A percentile compares a stretch with the other conserved stretches of the same genome.
Conservation (phyloP, 164 flowering plant species). For the Vitis cinerea region DNA sequence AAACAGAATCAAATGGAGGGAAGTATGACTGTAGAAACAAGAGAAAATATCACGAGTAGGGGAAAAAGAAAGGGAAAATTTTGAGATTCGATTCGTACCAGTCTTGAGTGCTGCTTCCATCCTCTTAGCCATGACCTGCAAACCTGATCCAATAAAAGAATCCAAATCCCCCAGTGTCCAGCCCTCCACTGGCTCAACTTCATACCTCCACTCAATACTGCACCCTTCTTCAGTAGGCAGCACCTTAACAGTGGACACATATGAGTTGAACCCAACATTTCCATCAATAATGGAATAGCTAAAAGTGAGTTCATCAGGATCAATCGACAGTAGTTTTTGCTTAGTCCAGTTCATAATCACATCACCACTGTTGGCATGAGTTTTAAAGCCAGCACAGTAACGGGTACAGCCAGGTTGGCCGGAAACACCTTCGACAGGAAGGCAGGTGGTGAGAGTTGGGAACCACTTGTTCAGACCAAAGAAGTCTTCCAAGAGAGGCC, state of each 20-base stretch:
- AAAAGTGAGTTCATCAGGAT: constrained; percentile 17
- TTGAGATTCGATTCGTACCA: no score
- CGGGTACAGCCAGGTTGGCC: constrained; percentile 38
- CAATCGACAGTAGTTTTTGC: constrained; percentile 32
- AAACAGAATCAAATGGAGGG: no score
- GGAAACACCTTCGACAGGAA: constrained; percentile 25
- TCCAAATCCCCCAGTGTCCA: constrained; percentile 35
- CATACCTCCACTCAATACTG: constrained; percentile 40
- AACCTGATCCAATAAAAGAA: constrained; percentile 20
- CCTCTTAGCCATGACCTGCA: constrained; percentile 39
- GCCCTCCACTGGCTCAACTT: constrained; percentile 39
- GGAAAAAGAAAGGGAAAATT: not conserved
- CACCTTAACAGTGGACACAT: constrained; percentile 29
- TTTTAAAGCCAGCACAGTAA: constrained; percentile 27
- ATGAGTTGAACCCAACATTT: constrained; percentile 33
- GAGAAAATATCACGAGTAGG: not conserved
- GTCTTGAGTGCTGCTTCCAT: constrained; percentile 38
- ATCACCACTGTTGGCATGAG: constrained; percentile 2
- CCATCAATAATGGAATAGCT: constrained; percentile 30
- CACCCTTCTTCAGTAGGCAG: constrained; percentile 25
- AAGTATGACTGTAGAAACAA: no score
- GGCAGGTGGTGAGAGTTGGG: constrained; percentile 33
- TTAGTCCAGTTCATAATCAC: constrained; percentile 30
- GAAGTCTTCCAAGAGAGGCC: constrained; percentile 48
- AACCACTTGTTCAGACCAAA: constrained; percentile 41